A percentile compares a stretch with the other conserved stretches of the same genome.
phyloP scores from a whole-genome alignment of 1,139 yeast genomes.

The Kodamaea fungicola region DNA sequence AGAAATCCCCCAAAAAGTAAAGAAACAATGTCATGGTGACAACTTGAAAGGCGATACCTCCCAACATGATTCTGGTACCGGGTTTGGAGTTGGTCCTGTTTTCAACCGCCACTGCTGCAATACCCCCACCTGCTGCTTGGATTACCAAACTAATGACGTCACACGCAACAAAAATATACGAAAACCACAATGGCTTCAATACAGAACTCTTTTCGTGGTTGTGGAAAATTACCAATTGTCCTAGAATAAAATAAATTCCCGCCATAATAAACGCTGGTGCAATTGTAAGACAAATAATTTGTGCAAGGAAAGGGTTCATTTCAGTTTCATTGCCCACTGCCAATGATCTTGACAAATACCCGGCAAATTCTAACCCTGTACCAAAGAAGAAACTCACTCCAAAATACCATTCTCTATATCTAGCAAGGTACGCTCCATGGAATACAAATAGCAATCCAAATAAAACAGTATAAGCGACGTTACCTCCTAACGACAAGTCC shows the following conservation, averaged over 20 bases:
- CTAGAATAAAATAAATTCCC: slow-evolving; percentile 67
- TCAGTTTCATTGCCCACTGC: slow-evolving; percentile 16
- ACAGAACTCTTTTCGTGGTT: slow-evolving; percentile 25
- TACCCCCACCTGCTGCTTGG: slow-evolving; percentile 38
- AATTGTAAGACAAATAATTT: slow-evolving; percentile 30
- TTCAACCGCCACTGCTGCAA: slow-evolving; percentile 24
- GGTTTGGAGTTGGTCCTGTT: slow-evolving; percentile 13
- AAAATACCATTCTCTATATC: slow-evolving; percentile 11
- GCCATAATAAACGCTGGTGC: slow-evolving; percentile 71
- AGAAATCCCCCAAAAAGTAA: slow-evolving; percentile 23
- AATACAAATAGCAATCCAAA: slow-evolving; percentile 18
- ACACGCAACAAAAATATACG: slow-evolving; percentile 32
- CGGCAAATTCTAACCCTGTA: slow-evolving; percentile 19
- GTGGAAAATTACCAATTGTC: slow-evolving; percentile 26
- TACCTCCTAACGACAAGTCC: neutral
- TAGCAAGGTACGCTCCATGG: slow-evolving; percentile 4
- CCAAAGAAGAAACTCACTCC: slow-evolving; percentile 17
- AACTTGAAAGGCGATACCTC: slow-evolving; percentile 37
- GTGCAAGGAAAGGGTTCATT: slow-evolving; percentile 24
- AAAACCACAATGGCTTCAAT: slow-evolving; percentile 31
- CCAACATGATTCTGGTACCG: slow-evolving; percentile 35
- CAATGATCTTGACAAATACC: slow-evolving; percentile 18
- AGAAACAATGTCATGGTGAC: slow-evolving; percentile 33
- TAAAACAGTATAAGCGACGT: slow-evolving; percentile 18
- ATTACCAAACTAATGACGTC: slow-evolving; percentile 29